Percentiles rank a stretch among this genome's conserved stretches.
These are phyloP conservation scores for Mollisia scopiformis DNA, from an alignment of 2,329 filamentous ascomycete genomes.

Conservation along the genomic window DNA sequence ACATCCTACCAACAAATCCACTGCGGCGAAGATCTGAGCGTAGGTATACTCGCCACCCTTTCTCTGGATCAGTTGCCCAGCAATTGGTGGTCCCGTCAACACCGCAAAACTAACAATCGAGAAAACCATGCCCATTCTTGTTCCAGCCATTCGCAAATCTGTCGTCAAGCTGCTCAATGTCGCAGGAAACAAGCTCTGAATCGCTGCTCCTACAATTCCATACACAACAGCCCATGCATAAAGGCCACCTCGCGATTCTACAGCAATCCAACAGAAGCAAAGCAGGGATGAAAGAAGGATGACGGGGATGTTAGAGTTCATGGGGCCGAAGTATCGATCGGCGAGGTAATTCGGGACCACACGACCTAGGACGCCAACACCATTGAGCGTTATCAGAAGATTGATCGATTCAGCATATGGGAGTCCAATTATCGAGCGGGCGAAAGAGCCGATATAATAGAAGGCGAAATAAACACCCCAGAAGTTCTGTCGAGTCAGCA, in stretches of 20 bases:
- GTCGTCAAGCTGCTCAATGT: constrained; percentile 52
- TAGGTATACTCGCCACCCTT: constrained; percentile 50
- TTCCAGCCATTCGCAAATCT: constrained; percentile 54
- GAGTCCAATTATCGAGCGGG: constrained; percentile 40
- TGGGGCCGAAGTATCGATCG: constrained; percentile 51
- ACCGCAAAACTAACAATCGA: constrained; percentile 54
- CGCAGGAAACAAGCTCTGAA: constrained; percentile 56
- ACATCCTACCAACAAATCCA: constrained; percentile 46
- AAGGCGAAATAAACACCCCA: constrained; percentile 50
- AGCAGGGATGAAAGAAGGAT: constrained; percentile 37
- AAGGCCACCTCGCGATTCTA: constrained; percentile 44
- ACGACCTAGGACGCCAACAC: constrained; percentile 51
- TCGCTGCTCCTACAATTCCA: constrained; percentile 51
- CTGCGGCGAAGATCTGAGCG: constrained; percentile 54
- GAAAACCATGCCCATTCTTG: constrained; percentile 60
- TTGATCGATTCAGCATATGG: constrained; percentile 48
- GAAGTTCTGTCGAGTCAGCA: constrained; percentile 35
- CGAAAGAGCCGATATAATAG: constrained; percentile 41
- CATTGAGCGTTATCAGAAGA: constrained; percentile 56
- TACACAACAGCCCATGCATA: constrained; percentile 55
- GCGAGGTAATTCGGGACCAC: constrained; percentile 50
- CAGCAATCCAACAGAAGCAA: constrained; percentile 53
- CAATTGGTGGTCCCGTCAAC: constrained; percentile 57
- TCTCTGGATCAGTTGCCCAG: constrained; percentile 51
- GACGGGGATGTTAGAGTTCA: constrained; percentile 54